phyloP scores from a whole-genome alignment of 148 eudicot species.

The Pouteria glomerata region DNA sequence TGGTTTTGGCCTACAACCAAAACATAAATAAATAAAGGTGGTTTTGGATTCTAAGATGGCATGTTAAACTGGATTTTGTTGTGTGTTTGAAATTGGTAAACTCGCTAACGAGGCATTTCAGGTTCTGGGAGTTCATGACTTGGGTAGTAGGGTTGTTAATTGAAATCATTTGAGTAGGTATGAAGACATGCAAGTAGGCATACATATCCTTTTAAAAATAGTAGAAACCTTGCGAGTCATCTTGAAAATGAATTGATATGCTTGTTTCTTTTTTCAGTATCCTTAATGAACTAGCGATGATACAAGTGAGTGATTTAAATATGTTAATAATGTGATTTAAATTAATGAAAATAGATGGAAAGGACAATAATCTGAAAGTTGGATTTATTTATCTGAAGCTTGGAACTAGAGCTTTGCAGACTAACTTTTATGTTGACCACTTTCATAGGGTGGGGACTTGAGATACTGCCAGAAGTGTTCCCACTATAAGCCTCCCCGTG shows the following conservation, averaged over 20 bases:
- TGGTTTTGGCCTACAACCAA: not conserved
- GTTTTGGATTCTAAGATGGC: not conserved
- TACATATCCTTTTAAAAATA: not conserved
- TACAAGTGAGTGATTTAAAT: not conserved
- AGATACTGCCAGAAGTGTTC: conserved; percentile 97
- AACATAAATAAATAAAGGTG: no score
- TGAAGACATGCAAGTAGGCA: no score
- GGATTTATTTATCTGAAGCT: not conserved
- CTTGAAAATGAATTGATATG: not conserved
- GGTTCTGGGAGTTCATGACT: not conserved
- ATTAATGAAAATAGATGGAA: not conserved
- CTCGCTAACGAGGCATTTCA: not conserved
- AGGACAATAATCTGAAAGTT: not conserved
- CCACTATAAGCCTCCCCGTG: conserved; percentile 93
- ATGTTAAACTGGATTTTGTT: not conserved
- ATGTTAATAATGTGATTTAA: not conserved
- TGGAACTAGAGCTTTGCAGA: not conserved
- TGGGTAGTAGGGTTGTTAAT: not conserved
- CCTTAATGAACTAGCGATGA: not conserved
- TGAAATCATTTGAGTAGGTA: not conserved
- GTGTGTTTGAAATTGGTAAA: no score
- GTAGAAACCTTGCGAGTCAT: not conserved
- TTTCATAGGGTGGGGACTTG: conserved; percentile 82
- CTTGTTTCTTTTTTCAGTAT: not conserved
- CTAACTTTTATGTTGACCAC: conserved; percentile 5